Base-by-base conservation (phyloP, 2,329 filamentous ascomycete genomes). In the Colletotrichum sp. region DNA sequence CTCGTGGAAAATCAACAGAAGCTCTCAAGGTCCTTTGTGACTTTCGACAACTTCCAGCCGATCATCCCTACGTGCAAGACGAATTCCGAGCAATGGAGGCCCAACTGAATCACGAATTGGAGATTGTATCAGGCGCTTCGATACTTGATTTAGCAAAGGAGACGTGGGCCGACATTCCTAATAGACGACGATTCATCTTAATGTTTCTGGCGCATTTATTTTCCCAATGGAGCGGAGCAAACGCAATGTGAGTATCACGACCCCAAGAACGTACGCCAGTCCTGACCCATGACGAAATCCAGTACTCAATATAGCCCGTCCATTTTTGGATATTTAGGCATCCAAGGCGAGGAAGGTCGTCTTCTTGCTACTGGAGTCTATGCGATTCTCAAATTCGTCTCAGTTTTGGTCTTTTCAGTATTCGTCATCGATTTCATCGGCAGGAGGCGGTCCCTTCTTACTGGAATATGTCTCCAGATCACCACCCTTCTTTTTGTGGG, bases 61-160 rank as follows among this genome's bases (percentile, higher is more conserved):
- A 81, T 16, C 81, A 83, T 13, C 78, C 79, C 0, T 82, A 82
- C 8, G 78, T 83, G 1, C 74, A 78, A 6, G 39, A 75, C 2
- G 82, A 83, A 77, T 80, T 83, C 1, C 44, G 76, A 3, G 81
- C 79, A 5, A 82, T 86, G 21, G 81, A 85, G 49, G 69, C 77
- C 0, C 81, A 84, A 68, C 77, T 85, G 1, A 80, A 84, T 4
- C 81, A 81, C 12, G 84, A 86, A 71, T 80, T 82, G 16, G 84
- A 86, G 72, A 78, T 82, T 6, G 80, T 83, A 3, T 77, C 82
- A 1, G 84, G 82, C 10, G 81, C 82, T 18, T 49, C 71, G 4
- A 26, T 80, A 6, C 80, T 80, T 64, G 81, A 83, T 44, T 76
- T 85, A 1, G 70, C 84, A 24, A 84, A 83, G 62, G 84, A 87